Percentiles rank a stretch among this genome's conserved stretches.
Evolutionary conservation across 495 filamentous ascomycete species (phyloP).

Genomic region (Aspergillus cavernicola): DNA sequence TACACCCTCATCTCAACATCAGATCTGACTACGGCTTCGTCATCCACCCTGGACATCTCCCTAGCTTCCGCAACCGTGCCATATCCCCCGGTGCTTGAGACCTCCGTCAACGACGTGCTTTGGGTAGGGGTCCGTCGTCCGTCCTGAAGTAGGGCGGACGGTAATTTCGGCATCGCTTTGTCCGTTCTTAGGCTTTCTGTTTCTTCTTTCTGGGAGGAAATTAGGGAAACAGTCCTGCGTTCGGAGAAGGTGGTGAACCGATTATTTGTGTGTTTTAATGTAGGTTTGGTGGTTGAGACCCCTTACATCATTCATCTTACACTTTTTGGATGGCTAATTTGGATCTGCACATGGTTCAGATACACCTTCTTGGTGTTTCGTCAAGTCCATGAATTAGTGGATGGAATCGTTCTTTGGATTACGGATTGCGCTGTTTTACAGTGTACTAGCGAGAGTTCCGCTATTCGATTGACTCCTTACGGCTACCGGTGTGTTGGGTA

Average conservation of each 20-base stretch:
- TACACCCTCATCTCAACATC: conserved; percentile 11
- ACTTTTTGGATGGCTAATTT: conserved; percentile 1
- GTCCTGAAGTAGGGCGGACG: conserved; percentile 60
- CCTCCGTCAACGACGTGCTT: conserved; percentile 35
- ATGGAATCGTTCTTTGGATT: conserved; percentile 18
- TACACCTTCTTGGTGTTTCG: conserved; percentile 20
- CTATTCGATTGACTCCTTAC: conserved; percentile 2
- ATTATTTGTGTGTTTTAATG: background rate
- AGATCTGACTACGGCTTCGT: conserved; percentile 13
- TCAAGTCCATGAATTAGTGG: conserved; percentile 19
- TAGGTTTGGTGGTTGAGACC: background rate
- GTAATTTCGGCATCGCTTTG: conserved; percentile 34
- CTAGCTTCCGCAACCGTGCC: conserved; percentile 16
- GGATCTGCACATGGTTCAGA: background rate
- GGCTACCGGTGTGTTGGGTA: background rate
- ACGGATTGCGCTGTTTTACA: conserved; percentile 7
- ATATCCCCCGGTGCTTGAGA: conserved; percentile 20
- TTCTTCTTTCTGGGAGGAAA: conserved; percentile 1
- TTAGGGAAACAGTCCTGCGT: background rate
- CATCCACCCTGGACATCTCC: conserved; percentile 3
- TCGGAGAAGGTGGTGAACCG: background rate
- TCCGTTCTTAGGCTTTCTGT: background rate
- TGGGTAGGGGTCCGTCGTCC: conserved; percentile 55
- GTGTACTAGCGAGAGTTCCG: conserved; percentile 4
- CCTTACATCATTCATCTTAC: background rate